Conservation (phyloP, 2,329 filamentous ascomycete genomes). For the Tolypocladium tundrense region DNA sequence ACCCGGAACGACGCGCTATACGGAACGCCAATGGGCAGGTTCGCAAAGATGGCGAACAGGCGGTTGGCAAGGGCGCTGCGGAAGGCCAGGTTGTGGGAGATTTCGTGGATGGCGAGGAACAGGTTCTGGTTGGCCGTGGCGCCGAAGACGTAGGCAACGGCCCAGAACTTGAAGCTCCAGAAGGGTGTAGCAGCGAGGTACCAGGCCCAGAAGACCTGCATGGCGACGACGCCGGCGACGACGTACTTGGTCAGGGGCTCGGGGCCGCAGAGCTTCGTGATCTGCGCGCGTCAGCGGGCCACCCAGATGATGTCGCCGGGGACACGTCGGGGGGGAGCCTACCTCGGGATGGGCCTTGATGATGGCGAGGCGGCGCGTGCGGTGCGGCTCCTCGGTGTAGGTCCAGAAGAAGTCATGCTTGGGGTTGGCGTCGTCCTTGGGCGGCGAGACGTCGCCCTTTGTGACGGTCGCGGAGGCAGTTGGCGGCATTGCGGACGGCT, state of each 20-base stretch:
- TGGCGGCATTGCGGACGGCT: conserved; percentile 11
- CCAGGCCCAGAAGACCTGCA: conserved; percentile 72
- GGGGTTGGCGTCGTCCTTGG: conserved; percentile 8
- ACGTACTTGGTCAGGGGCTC: conserved; percentile 94
- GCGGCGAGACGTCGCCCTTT: conserved; percentile 12
- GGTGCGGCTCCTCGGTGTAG: conserved; percentile 95
- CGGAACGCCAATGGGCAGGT: conserved; percentile 88
- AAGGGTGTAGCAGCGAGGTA: conserved; percentile 67
- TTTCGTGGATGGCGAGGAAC: conserved; percentile 97
- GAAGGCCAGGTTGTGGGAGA: conserved; percentile 96
- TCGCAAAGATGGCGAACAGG: conserved; percentile 82
- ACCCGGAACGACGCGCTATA: conserved; percentile 94
- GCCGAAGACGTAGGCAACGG: conserved; percentile 81
- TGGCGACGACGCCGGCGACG: conserved; percentile 69
- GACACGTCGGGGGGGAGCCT: neutral
- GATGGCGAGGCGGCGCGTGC: conserved; percentile 80
- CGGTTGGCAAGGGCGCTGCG: conserved; percentile 70
- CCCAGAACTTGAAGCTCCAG: conserved; percentile 75
- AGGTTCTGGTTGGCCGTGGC: conserved; percentile 97
- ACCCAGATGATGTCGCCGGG: neutral
- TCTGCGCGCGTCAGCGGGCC: conserved; percentile 35
- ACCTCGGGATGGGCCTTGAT: conserved; percentile 98
- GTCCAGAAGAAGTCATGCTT: conserved; percentile 81
- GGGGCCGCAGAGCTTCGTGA: conserved; percentile 92
- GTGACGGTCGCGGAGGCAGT: conserved; percentile 23